Conservation (phyloP, 331 rosid species). For the Quercus phellos region DNA sequence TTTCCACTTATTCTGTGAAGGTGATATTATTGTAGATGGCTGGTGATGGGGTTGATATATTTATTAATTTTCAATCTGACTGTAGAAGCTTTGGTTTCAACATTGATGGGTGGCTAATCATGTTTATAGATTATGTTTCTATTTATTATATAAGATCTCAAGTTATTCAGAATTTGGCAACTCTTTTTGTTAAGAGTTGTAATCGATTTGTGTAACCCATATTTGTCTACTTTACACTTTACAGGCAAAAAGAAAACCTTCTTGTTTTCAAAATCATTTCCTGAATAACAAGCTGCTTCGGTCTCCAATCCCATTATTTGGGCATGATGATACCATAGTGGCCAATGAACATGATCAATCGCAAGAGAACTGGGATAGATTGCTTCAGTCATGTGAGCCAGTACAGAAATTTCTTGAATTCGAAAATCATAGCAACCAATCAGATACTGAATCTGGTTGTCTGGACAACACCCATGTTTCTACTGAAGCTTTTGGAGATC, state of each 20-base stretch:
- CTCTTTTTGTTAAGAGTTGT: not conserved
- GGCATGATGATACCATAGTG: constrained; percentile 21
- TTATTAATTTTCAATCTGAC: not conserved
- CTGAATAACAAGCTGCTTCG: constrained; percentile 43
- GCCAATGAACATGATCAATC: constrained; percentile 35
- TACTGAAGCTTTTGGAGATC: constrained; percentile 14
- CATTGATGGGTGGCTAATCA: constrained; percentile 1
- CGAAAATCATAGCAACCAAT: constrained; percentile 28
- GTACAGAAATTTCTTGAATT: constrained; percentile 66
- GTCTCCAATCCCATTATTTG: constrained; percentile 57
- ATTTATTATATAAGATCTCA: constrained; percentile 14
- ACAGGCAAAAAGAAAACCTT: constrained; percentile 83
- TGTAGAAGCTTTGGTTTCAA: constrained; percentile 2
- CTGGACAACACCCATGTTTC: constrained; percentile 17
- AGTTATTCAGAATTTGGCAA: not conserved
- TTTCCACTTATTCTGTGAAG: not conserved
- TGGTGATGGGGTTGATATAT: not conserved
- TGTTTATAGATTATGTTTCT: not conserved
- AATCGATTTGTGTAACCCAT: not conserved
- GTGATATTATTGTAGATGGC: not conserved
- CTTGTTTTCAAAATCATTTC: constrained; percentile 40
- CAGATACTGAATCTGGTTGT: constrained; percentile 22
- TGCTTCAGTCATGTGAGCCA: constrained; percentile 69
- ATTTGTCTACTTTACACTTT: constrained; percentile 28
- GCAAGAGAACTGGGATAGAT: constrained; percentile 38